A percentile compares a stretch with the other conserved stretches of the same genome.
Evolutionary conservation across 2,329 filamentous ascomycete genomes (phyloP).

Genomic region (Balansia obtecta): DNA sequence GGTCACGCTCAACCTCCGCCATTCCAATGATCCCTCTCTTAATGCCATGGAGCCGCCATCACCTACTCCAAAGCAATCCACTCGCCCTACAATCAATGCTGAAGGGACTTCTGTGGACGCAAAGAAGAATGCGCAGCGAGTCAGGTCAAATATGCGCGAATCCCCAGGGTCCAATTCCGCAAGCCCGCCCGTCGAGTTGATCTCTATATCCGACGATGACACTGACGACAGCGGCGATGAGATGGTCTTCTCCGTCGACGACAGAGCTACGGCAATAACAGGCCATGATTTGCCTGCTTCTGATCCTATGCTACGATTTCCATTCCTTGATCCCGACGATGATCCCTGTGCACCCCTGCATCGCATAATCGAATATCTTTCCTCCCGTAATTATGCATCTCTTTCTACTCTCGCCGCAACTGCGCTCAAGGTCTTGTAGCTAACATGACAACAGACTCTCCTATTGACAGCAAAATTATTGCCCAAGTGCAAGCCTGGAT

Average conservation of each 20-base stretch:
- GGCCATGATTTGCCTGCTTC: slow-evolving; percentile 11
- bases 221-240: slow-evolving; percentile 12
- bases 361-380: slow-evolving; percentile 25
- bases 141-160: background rate
- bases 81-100: background rate
- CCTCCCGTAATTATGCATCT: slow-evolving; percentile 14
- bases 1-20: slow-evolving; percentile 49
- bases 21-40: slow-evolving; percentile 13
- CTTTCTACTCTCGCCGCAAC: background rate
- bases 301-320: slow-evolving; percentile 35
- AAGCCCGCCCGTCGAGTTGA: slow-evolving; percentile 32
- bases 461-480: slow-evolving; percentile 32
- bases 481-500: slow-evolving; percentile 37
- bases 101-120: background rate
- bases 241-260: slow-evolving; percentile 21
- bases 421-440: background rate
- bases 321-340: slow-evolving; percentile 26
- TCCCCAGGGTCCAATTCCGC: slow-evolving; percentile 19
- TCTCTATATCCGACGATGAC: slow-evolving; percentile 24
- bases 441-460: slow-evolving; percentile 20
- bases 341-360: slow-evolving; percentile 19
- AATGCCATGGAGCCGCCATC: background rate
- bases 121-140: background rate
- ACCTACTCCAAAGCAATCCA: background rate
- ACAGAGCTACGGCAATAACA: slow-evolving; percentile 16